Conservation (phyloP, 805 yeast species). For the Nakazawaea sp. region DNA sequence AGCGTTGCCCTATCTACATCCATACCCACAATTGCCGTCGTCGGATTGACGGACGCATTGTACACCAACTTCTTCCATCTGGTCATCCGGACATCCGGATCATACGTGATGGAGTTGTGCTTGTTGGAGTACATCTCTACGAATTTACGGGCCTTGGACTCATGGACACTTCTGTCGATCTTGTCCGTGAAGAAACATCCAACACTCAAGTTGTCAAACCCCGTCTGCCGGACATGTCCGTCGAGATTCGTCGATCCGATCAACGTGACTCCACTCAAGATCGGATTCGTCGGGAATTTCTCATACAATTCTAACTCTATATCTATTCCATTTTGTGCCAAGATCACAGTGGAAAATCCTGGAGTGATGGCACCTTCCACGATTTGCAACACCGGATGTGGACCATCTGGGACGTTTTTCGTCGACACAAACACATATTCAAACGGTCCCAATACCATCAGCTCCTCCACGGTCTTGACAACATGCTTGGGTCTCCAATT, state of each 20-base stretch:
- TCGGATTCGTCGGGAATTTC: slow-evolving; percentile 23
- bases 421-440: slow-evolving; percentile 55
- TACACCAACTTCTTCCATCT: slow-evolving; percentile 39
- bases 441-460: slow-evolving; percentile 28
- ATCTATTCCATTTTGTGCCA: slow-evolving; percentile 34
- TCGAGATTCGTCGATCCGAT: slow-evolving; percentile 23
- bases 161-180: slow-evolving; percentile 15
- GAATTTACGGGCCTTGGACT: slow-evolving; percentile 19
- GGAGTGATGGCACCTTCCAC: slow-evolving; percentile 28
- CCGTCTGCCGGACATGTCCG: slow-evolving; percentile 21
- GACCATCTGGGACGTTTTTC: slow-evolving; percentile 53
- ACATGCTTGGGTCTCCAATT: slow-evolving; percentile 49
- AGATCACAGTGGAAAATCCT: slow-evolving; percentile 21
- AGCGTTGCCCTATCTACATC: slow-evolving; percentile 26
- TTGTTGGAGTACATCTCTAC: slow-evolving; percentile 21
- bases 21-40: slow-evolving; percentile 28
- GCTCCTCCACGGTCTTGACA: slow-evolving; percentile 35
- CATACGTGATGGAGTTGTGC: slow-evolving; percentile 19
- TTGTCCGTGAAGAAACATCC: slow-evolving; percentile 24
- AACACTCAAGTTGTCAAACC: slow-evolving; percentile 23
- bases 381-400: slow-evolving; percentile 24
- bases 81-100: slow-evolving; percentile 24
- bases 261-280: slow-evolving; percentile 30
- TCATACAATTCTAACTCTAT: slow-evolving; percentile 27
- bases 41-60: slow-evolving; percentile 36